Evolutionary conservation across 1,284 basidiomycete genomes (phyloP).

Genomic region (Ganoderma meredithae): DNA sequence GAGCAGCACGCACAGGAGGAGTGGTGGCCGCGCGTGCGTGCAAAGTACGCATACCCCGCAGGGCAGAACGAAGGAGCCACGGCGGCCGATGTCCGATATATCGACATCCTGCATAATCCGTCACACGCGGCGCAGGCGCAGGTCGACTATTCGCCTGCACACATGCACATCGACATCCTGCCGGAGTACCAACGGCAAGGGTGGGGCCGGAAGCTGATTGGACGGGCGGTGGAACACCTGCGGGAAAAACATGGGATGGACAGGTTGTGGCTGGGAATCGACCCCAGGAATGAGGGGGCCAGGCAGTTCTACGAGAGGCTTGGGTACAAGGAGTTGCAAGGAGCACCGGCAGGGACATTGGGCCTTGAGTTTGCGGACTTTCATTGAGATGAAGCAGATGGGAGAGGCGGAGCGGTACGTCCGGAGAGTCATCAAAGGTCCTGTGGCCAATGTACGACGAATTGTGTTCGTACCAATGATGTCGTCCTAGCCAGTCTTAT

Average conservation of each 20-base stretch:
- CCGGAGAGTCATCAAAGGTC: not conserved
- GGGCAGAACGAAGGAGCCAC: constrained; percentile 37
- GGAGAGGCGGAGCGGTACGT: not conserved
- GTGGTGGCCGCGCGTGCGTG: constrained; percentile 67
- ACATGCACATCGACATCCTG: constrained; percentile 73
- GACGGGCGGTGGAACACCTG: constrained; percentile 56
- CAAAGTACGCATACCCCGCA: constrained; percentile 54
- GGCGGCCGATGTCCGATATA: constrained; percentile 57
- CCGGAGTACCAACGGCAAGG: constrained; percentile 65
- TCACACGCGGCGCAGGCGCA: constrained; percentile 52
- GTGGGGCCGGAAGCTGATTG: constrained; percentile 67
- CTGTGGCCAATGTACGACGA: not conserved
- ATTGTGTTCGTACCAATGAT: not conserved
- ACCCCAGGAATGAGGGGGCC: constrained; percentile 63
- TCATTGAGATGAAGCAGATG: not conserved
- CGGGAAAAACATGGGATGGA: constrained; percentile 51
- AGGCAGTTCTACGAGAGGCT: constrained; percentile 62
- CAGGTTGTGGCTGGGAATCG: constrained; percentile 68
- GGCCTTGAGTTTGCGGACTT: constrained; percentile 58
- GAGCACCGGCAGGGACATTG: constrained; percentile 53
- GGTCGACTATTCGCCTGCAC: constrained; percentile 64
- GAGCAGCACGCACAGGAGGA: constrained; percentile 55
- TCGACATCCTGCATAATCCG: constrained; percentile 58
- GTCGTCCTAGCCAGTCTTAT: too few species aligned
- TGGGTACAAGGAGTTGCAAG: constrained; percentile 61